Conservation (phyloP, 2,329 filamentous ascomycete species). For the Epichloe baconii region DNA sequence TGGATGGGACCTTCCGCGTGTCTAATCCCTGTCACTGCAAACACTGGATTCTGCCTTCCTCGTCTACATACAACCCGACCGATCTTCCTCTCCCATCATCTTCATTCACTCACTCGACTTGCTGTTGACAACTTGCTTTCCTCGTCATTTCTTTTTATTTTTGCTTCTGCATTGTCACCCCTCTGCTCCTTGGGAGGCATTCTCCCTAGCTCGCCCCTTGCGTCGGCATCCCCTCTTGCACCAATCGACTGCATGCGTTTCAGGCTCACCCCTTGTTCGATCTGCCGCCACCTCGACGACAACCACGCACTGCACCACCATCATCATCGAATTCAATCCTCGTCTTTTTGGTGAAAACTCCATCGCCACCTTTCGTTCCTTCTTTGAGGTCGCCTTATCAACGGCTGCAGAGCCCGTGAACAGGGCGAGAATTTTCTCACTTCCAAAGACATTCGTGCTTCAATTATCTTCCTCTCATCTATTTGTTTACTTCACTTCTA, state of each 20-base stretch:
- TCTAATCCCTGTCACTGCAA: neutral
- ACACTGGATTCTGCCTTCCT: neutral
- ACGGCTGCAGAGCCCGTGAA: neutral
- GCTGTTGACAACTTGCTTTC: neutral
- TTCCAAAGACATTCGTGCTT: neutral
- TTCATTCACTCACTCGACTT: constrained; percentile 1
- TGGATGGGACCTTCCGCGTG: too few species aligned
- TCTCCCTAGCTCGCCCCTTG: neutral
- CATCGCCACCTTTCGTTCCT: neutral
- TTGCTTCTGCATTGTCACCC: neutral
- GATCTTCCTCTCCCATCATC: neutral
- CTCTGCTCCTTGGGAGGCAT: neutral
- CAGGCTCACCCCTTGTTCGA: constrained; percentile 2
- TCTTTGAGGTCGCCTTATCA: neutral
- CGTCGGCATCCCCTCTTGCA: neutral
- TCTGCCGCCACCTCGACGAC: neutral
- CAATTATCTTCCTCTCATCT: constrained; percentile 8
- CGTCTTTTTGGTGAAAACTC: neutral
- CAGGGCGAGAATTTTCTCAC: neutral
- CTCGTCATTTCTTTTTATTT: constrained; percentile 1
- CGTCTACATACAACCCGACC: neutral
- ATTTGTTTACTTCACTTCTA: constrained; percentile 9
- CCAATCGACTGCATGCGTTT: constrained; percentile 4
- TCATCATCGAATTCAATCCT: neutral
- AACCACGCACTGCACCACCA: neutral